Percentiles rank a stretch among this genome's conserved stretches.
These are phyloP conservation scores for Helicostylum pulchrum DNA, from an alignment of 192 early-diverging fungal species.

Conservation along the genomic window DNA sequence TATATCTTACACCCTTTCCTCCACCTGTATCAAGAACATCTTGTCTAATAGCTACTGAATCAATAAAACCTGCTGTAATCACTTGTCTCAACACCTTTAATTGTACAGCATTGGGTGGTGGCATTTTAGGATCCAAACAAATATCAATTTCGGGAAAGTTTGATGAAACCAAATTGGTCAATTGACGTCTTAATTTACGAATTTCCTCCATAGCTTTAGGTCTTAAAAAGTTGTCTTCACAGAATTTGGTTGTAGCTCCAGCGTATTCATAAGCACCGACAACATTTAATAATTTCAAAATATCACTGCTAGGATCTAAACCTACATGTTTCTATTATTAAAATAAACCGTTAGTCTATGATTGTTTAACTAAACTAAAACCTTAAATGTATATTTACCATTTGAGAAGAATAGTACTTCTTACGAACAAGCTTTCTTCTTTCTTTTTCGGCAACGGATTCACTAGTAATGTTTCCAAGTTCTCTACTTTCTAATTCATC, in stretches of 20 bases:
- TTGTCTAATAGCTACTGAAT: constrained; percentile 85
- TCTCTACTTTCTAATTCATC: constrained; percentile 50
- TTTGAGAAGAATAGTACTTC: constrained; percentile 72
- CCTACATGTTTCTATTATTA: constrained; percentile 63
- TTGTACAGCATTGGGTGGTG: constrained; percentile 65
- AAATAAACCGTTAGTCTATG: background rate
- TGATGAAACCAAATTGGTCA: constrained; percentile 67
- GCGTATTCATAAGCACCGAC: constrained; percentile 87
- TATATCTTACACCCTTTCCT: constrained; percentile 33
- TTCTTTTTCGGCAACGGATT: constrained; percentile 59
- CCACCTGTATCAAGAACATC: constrained; percentile 67
- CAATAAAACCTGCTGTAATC: constrained; percentile 84
- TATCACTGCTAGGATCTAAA: constrained; percentile 78
- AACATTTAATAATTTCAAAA: constrained; percentile 79
- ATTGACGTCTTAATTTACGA: constrained; percentile 70
- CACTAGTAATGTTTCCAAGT: constrained; percentile 53
- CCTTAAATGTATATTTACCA: constrained; percentile 24
- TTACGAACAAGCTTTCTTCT: constrained; percentile 51
- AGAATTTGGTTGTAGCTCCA: constrained; percentile 65
- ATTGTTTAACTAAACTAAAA: background rate
- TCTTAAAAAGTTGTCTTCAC: constrained; percentile 79
- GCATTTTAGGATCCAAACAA: constrained; percentile 61
- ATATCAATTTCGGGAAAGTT: constrained; percentile 58
- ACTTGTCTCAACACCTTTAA: constrained; percentile 81
- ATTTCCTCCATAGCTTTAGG: constrained; percentile 82